A percentile compares a stretch with the other conserved stretches of the same genome.
Evolutionary conservation across 257 asterid genomes (phyloP).

Genomic region (Gynochthodes officinalis): DNA sequence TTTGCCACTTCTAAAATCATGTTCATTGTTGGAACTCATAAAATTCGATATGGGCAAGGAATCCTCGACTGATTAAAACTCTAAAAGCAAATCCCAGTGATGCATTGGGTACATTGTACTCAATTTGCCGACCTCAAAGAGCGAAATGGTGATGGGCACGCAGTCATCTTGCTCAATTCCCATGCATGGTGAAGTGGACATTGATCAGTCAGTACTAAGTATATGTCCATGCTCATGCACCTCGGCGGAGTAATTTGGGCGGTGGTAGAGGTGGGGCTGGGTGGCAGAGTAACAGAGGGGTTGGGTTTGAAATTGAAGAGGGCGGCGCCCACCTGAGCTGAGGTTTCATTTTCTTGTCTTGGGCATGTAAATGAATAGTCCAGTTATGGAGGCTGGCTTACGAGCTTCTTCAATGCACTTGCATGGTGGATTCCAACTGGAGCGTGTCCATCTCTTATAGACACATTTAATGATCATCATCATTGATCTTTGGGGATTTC

Average conservation of each 20-base stretch:
- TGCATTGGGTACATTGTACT: neutral
- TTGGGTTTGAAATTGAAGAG: neutral
- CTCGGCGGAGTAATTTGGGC: too few species aligned
- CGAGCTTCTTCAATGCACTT: constrained; percentile 5
- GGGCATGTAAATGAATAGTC: neutral
- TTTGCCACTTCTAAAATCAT: neutral
- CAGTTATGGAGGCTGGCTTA: neutral
- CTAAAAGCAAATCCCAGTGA: neutral
- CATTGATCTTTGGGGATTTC: too few species aligned
- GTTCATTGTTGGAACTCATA: neutral
- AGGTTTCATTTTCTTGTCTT: neutral
- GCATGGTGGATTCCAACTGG: constrained; percentile 3
- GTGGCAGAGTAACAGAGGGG: neutral
- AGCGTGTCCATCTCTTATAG: neutral
- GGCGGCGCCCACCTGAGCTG: constrained; percentile 2
- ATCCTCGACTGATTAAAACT: neutral
- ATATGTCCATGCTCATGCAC: too few species aligned
- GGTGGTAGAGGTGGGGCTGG: too few species aligned
- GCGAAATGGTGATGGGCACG: too few species aligned
- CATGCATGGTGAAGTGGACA: too few species aligned
- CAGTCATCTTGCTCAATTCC: neutral
- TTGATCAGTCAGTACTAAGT: too few species aligned
- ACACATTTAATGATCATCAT: constrained; percentile 7
- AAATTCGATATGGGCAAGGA: neutral
- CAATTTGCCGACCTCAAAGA: too few species aligned